phyloP scores from a whole-genome alignment of 192 early-diverging fungal species.

The Coemansia umbellata region DNA sequence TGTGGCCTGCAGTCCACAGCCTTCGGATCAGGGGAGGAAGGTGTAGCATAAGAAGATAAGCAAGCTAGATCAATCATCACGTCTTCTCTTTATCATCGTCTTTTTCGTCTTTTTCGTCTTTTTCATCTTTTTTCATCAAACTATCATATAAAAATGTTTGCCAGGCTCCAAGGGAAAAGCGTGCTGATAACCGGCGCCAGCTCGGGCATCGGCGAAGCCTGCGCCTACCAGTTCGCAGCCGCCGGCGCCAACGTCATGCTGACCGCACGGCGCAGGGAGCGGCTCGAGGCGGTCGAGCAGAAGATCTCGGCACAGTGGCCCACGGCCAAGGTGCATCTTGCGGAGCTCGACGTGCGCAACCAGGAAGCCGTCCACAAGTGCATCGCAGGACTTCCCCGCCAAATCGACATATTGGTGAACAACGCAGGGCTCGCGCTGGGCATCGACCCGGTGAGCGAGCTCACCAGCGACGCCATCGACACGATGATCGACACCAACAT shows the following conservation, averaged over 20 bases:
- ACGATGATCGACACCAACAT: constrained; percentile 88
- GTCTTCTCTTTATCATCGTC: background rate
- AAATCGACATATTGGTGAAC: constrained; percentile 85
- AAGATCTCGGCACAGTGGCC: constrained; percentile 52
- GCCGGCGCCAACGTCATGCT: constrained; percentile 51
- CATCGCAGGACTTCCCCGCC: constrained; percentile 53
- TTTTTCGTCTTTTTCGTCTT: background rate
- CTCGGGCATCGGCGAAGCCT: constrained; percentile 51
- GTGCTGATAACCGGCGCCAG: constrained; percentile 54
- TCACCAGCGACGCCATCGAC: constrained; percentile 63
- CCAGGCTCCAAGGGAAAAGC: constrained; percentile 41
- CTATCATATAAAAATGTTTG: constrained; percentile 20
- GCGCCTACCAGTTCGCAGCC: constrained; percentile 47
- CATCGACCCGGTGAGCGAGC: constrained; percentile 59
- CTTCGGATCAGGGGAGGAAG: background rate
- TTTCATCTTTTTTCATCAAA: background rate
- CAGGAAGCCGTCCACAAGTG: constrained; percentile 50
- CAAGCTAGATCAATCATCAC: too few relatives aligned
- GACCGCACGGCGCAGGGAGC: constrained; percentile 63
- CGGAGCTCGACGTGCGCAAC: constrained; percentile 71
- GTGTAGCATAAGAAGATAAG: background rate
- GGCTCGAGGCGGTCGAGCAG: constrained; percentile 56
- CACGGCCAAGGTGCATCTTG: constrained; percentile 54
- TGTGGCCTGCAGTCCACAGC: too few relatives aligned
- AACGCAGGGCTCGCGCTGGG: constrained; percentile 84